These are phyloP conservation scores for Dendrostoma leiphaemia DNA, from an alignment of 2,329 filamentous ascomycete species.

Conservation along the genomic window DNA sequence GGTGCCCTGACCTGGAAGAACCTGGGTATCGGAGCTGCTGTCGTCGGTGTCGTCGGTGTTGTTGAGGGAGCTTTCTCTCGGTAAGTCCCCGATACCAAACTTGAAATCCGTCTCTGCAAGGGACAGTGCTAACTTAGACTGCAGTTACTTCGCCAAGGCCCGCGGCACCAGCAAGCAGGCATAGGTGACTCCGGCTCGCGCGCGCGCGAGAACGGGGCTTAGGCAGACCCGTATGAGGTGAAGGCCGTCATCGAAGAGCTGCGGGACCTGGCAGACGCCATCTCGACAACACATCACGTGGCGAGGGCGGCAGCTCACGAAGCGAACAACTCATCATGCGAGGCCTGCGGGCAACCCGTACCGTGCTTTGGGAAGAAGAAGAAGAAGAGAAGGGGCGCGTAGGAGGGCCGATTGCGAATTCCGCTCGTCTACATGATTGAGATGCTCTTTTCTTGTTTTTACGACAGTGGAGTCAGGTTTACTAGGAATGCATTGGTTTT, in stretches of 20 bases:
- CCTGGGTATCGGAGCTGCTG: conserved; percentile 49
- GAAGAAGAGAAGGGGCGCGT: not conserved
- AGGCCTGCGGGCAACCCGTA: not conserved
- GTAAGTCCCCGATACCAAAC: conserved; percentile 40
- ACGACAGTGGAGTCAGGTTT: no score
- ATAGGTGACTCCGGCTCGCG: not conserved
- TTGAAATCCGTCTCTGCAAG: no score
- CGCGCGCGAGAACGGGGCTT: not conserved
- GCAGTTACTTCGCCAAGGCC: conserved; percentile 34
- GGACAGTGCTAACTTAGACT: conserved; percentile 8
- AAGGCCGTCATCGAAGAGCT: not conserved
- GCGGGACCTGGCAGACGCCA: not conserved
- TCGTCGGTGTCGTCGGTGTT: conserved; percentile 47
- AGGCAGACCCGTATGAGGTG: not conserved
- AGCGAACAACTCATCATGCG: not conserved
- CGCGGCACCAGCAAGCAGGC: conserved; percentile 27
- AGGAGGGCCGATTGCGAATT: not conserved
- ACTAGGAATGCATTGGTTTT: not conserved
- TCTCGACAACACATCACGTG: not conserved
- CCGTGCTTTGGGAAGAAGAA: not conserved
- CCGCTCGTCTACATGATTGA: no score
- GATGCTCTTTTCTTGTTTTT: not conserved
- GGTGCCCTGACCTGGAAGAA: conserved; percentile 49
- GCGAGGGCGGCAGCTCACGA: not conserved
- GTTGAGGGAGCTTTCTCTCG: conserved; percentile 48